These are phyloP conservation scores for Hypericum androsaemum DNA, from an alignment of 345 rosid species.

Conservation along the genomic window DNA sequence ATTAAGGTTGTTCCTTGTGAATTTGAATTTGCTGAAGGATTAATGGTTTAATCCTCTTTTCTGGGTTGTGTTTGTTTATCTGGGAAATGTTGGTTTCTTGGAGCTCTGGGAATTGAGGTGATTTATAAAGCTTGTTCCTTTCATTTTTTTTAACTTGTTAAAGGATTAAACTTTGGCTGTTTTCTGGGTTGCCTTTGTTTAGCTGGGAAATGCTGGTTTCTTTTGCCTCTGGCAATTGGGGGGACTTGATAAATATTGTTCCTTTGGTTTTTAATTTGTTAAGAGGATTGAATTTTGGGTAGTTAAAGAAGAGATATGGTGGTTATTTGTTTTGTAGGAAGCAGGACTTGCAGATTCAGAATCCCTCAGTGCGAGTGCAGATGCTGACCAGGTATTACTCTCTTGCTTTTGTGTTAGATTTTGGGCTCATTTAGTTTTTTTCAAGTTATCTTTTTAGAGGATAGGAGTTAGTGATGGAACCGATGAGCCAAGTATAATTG, in stretches of 20 bases:
- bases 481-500: too few species aligned
- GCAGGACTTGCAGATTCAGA: slow-evolving; percentile 36
- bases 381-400: slow-evolving; percentile 42
- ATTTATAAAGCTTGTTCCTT: not conserved
- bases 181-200: not conserved
- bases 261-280: slow-evolving; percentile 5
- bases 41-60: not conserved
- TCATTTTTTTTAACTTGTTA: too few species aligned
- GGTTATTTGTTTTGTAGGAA: slow-evolving; percentile 18
- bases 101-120: not conserved
- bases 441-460: too few species aligned
- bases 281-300: not conserved
- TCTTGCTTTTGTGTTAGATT: not conserved
- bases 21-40: too few species aligned
- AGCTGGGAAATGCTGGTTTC: not conserved
- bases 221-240: not conserved
- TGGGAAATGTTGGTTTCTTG: not conserved
- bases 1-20: too few species aligned
- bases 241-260: not conserved
- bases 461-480: too few species aligned
- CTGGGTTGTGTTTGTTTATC: not conserved
- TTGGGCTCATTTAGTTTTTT: too few species aligned
- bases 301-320: too few species aligned
- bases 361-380: slow-evolving; percentile 25
- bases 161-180: not conserved